Evolutionary conservation across 768 basidiomycete species (phyloP).

Genomic region (Favolaschia claudopus): DNA sequence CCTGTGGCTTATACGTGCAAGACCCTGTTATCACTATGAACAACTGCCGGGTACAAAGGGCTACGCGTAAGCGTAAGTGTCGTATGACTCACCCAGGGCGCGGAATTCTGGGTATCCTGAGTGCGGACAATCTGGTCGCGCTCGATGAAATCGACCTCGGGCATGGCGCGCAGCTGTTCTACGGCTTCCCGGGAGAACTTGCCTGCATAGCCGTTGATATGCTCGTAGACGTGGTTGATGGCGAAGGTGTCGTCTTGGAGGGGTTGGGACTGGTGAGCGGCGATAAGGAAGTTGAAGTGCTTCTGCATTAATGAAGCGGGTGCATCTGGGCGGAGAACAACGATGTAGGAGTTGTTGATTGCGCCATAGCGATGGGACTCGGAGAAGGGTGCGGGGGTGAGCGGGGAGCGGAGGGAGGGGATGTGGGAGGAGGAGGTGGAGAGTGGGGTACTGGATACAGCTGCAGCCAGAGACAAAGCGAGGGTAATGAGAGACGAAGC

Average conservation of each 20-base stretch:
- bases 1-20: constrained; percentile 94
- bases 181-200: constrained; percentile 74
- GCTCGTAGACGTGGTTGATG: constrained; percentile 79
- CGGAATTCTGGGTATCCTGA: constrained; percentile 69
- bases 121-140: constrained; percentile 92
- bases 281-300: constrained; percentile 81
- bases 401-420: constrained; percentile 44
- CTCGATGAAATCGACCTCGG: constrained; percentile 94
- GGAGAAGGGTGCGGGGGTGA: constrained; percentile 68
- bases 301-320: constrained; percentile 65
- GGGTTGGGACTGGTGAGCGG: constrained; percentile 63
- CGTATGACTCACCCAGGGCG: constrained; percentile 79
- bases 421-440: constrained; percentile 47
- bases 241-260: constrained; percentile 59
- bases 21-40: constrained; percentile 65
- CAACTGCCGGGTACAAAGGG: constrained; percentile 21
- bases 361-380: constrained; percentile 72
- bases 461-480: constrained; percentile 47
- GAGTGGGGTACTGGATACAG: constrained; percentile 54
- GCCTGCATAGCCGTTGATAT: constrained; percentile 83
- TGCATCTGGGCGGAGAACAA: constrained; percentile 82
- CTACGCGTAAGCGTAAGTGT: neutral
- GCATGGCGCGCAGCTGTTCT: constrained; percentile 78
- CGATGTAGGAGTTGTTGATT: constrained; percentile 93
- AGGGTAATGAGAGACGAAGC: constrained; percentile 45